A percentile compares a stretch with the other conserved stretches of the same genome.
These are phyloP conservation scores for Infundibulicybe gibba DNA, from an alignment of 768 basidiomycete genomes.

Conservation along the genomic window DNA sequence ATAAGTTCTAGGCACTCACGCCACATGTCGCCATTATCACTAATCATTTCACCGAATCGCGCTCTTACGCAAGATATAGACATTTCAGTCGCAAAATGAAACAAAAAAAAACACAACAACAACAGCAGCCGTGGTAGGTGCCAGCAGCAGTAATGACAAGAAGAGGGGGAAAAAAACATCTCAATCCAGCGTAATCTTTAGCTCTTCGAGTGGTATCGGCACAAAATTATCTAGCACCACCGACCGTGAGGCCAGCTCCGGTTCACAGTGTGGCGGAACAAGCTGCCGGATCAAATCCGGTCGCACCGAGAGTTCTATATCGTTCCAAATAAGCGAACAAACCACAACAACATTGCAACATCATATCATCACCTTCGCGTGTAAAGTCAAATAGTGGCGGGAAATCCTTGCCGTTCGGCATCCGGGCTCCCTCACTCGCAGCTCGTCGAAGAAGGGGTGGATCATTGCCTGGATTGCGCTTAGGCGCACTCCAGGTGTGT, in stretches of 20 bases:
- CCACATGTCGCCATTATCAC: slow-evolving; percentile 40
- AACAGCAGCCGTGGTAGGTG: slow-evolving; percentile 2
- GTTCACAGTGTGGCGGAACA: slow-evolving; percentile 87
- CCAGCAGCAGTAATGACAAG: slow-evolving; percentile 3
- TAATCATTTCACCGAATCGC: slow-evolving; percentile 1
- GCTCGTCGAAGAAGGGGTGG: slow-evolving; percentile 96
- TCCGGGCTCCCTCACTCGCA: slow-evolving; percentile 83
- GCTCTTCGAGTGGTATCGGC: slow-evolving; percentile 95
- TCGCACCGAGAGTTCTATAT: slow-evolving; percentile 88
- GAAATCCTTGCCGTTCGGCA: slow-evolving; percentile 98
- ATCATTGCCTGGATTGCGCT: slow-evolving; percentile 91
- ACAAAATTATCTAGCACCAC: slow-evolving; percentile 90
- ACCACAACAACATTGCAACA: neutral
- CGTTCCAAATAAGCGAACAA: neutral
- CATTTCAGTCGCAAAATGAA: slow-evolving; percentile 11
- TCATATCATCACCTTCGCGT: slow-evolving; percentile 44
- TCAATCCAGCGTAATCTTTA: slow-evolving; percentile 93
- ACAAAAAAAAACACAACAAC: slow-evolving; percentile 14
- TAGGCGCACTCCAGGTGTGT: slow-evolving; percentile 92
- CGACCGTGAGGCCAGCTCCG: slow-evolving; percentile 80
- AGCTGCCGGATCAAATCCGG: slow-evolving; percentile 92
- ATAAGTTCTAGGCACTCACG: slow-evolving; percentile 16
- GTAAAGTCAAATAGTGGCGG: slow-evolving; percentile 95
- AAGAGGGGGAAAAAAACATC: slow-evolving; percentile 13
- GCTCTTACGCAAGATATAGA: slow-evolving; percentile 44